Base-by-base conservation (phyloP, 495 filamentous ascomycete species). In the Tuber magnatum region DNA sequence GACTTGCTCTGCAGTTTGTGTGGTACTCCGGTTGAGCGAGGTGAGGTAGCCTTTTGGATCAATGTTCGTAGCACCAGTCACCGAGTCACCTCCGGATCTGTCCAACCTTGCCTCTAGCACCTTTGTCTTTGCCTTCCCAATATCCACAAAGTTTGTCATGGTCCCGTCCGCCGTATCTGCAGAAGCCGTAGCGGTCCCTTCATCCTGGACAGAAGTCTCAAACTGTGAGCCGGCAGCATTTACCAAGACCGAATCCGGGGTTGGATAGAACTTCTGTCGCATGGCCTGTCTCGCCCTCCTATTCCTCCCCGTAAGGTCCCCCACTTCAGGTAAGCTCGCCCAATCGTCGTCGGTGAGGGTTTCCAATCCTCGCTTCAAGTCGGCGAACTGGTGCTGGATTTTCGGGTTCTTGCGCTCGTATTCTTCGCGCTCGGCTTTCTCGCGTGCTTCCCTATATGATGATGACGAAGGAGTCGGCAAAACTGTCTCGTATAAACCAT, bases 371-470 rank as follows among this genome's bases (percentile, higher is more conserved):
- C 96, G 87, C 84, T 98, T 99, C 69, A 97, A 86, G 79, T 97
- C 96, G 83, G 94, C 94, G 82, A 99, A 99, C 83, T 98, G 95
- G 80, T 97, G 94, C 84, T 97, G 93, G 72, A 99, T 98, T 84
- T 98, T 99, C 7, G 95, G 95, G 83, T 98, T 98, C 82, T 97
- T 92, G 68, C 90, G 89, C 84, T 99, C 96, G 87, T 97, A 97
- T 73, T 97, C 94, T 80, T 95, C 92, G 84, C 87, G 90, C 86
- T 98, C 94, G 85, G 92, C 88, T 81, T 91, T 86, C 85, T 98
- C 95, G 80, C 95, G 93, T 84, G 90, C 91, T 93, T 98, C 95
- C 93, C 95, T 97, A 86, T 85, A 85, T 75, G 71, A 70, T 75
- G 71, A 70, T 69, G 69, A 79, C 86, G 85, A 89, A 85, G 87